These are phyloP conservation scores for Eucalyptus lansdowneana DNA, from an alignment of 345 rosid genomes.

Conservation along the genomic window DNA sequence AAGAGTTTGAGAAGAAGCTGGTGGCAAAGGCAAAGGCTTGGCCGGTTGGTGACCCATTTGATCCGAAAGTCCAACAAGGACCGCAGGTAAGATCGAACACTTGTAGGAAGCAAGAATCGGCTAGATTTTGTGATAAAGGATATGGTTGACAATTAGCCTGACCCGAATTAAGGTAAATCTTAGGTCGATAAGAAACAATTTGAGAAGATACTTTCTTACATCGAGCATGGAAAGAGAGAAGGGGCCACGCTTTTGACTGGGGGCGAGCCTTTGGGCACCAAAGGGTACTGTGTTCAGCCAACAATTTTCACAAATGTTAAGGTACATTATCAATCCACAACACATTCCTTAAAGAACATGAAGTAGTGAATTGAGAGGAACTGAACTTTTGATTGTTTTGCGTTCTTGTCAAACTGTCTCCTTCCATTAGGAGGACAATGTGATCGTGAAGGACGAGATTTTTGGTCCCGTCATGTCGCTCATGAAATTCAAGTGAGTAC, in stretches of 20 bases:
- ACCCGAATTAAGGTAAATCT: neutral
- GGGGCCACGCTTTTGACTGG: conserved; percentile 60
- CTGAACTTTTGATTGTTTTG: neutral
- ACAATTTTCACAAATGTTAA: conserved; percentile 55
- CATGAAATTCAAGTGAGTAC: conserved; percentile 58
- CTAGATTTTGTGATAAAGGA: neutral
- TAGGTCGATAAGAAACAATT: conserved; percentile 48
- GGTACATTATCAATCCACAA: conserved; percentile 10
- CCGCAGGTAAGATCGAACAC: conserved; percentile 43
- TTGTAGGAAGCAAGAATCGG: neutral
- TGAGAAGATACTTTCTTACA: conserved; percentile 45
- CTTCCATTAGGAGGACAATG: conserved; percentile 43
- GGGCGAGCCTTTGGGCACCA: conserved; percentile 29
- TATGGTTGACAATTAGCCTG: neutral
- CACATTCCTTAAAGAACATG: neutral
- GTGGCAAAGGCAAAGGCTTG: conserved; percentile 42
- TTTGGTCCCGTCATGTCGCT: conserved; percentile 75
- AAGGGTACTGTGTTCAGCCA: conserved; percentile 64
- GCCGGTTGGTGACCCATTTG: conserved; percentile 71
- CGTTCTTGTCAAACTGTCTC: neutral
- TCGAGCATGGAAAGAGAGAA: conserved; percentile 52
- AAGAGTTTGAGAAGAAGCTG: conserved; percentile 34
- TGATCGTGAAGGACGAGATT: conserved; percentile 65
- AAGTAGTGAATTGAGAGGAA: neutral
- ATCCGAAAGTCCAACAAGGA: conserved; percentile 32